Percentiles rank a stretch among this genome's conserved stretches.
Evolutionary conservation across 73 alveolate species (phyloP).

Genomic region (Diophrys appendiculata): DNA sequence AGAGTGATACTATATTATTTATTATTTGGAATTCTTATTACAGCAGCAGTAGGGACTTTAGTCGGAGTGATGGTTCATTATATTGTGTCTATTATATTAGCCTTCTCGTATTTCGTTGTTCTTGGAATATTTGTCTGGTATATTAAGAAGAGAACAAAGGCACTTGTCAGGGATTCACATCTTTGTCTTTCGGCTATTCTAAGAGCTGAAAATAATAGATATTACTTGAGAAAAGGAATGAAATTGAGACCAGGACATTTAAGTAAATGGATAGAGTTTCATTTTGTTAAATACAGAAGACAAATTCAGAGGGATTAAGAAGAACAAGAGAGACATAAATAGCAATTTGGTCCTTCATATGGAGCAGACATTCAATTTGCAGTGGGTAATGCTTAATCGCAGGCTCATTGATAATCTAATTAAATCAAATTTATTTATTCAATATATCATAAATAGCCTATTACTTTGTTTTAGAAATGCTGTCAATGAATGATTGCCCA

Average conservation of each 20-base stretch:
- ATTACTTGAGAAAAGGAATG: constrained; percentile 12
- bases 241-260: constrained; percentile 6
- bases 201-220: constrained; percentile 7
- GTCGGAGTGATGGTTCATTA: not conserved
- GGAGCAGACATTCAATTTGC: too few relatives aligned
- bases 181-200: not conserved
- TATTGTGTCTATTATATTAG: not conserved
- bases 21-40: not conserved
- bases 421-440: too few relatives aligned
- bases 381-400: too few relatives aligned
- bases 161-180: not conserved
- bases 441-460: too few relatives aligned
- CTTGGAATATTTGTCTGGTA: not conserved
- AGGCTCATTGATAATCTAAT: too few relatives aligned
- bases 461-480: too few relatives aligned
- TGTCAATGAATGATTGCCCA: too few relatives aligned
- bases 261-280: constrained; percentile 12
- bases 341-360: too few relatives aligned
- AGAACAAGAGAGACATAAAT: too few relatives aligned
- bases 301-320: too few relatives aligned
- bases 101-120: not conserved
- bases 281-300: not conserved
- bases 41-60: not conserved
- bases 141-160: not conserved
- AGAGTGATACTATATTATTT: not conserved